Percentiles rank a stretch among this genome's conserved stretches.
Conservation (phyloP, 345 rosid genomes). For the Citrus australasica region DNA sequence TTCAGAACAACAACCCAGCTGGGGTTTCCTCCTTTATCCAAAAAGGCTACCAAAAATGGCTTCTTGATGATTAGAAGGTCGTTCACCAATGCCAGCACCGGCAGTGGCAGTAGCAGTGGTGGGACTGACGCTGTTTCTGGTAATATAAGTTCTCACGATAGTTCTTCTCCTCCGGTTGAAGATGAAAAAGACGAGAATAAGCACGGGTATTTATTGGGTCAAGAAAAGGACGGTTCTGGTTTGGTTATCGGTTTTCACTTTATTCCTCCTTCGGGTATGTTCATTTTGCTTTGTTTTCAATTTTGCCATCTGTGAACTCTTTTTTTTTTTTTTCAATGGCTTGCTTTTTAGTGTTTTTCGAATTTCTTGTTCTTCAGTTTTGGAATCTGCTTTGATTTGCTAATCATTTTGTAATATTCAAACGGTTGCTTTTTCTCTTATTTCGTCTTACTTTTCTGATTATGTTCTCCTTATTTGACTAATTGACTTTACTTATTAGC, state of each 20-base stretch:
- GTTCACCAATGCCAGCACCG: constrained; percentile 11
- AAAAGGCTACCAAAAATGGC: constrained; percentile 17
- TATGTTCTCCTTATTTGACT: not conserved
- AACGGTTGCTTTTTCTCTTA: not conserved
- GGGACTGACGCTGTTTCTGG: not conserved
- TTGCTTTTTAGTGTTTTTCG: too few relatives aligned
- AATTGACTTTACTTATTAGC: not conserved
- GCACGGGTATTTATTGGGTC: constrained; percentile 35
- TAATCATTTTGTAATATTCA: not conserved
- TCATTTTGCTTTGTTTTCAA: not conserved
- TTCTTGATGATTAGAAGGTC: constrained; percentile 30
- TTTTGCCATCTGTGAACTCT: not conserved
- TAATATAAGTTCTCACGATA: constrained; percentile 5
- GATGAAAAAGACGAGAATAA: constrained; percentile 18
- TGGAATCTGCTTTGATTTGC: not conserved
- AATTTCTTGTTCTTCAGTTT: too few relatives aligned
- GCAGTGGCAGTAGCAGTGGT: constrained; percentile 9
- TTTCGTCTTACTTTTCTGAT: not conserved
- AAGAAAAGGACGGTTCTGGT: constrained; percentile 61
- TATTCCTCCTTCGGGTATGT: constrained; percentile 43
- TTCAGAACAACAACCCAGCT: constrained; percentile 16
- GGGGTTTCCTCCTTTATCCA: constrained; percentile 25
- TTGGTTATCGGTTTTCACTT: constrained; percentile 63
- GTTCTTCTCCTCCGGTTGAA: constrained; percentile 26
- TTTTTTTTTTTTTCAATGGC: not conserved